A percentile compares a stretch with the other conserved stretches of the same genome.
Evolutionary conservation across 495 filamentous ascomycete genomes (phyloP).

Genomic region (Xylaria telfairii): DNA sequence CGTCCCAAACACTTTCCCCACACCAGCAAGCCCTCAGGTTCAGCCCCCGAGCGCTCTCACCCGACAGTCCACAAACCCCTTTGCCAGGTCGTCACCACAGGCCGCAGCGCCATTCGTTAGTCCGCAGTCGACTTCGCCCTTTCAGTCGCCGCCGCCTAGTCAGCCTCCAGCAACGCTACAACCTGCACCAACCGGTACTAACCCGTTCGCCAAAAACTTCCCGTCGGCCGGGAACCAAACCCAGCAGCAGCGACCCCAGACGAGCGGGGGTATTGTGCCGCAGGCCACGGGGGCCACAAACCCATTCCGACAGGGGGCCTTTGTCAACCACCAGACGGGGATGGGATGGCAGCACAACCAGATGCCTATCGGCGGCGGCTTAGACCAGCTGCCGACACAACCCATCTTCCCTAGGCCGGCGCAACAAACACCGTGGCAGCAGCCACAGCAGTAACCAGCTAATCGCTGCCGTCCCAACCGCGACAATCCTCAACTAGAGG

Average conservation of each 20-base stretch:
- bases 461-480: background rate
- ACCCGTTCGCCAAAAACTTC: constrained; percentile 68
- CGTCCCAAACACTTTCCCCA: constrained; percentile 33
- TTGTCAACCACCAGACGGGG: constrained; percentile 86
- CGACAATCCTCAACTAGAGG: background rate
- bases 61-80: constrained; percentile 84
- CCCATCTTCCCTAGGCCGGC: constrained; percentile 86
- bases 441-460: constrained; percentile 27
- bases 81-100: constrained; percentile 65
- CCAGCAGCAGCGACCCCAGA: constrained; percentile 45
- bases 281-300: constrained; percentile 90
- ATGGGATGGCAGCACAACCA: constrained; percentile 82
- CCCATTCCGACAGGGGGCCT: constrained; percentile 87
- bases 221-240: constrained; percentile 38
- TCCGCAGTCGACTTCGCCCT: constrained; percentile 55
- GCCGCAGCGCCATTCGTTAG: constrained; percentile 52
- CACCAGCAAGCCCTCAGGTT: constrained; percentile 38
- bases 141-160: constrained; percentile 55
- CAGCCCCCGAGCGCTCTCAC: constrained; percentile 49
- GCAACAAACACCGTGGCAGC: constrained; percentile 60
- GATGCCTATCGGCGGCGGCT: constrained; percentile 83
- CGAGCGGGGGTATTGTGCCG: constrained; percentile 55
- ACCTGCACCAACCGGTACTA: constrained; percentile 70
- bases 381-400: constrained; percentile 79
- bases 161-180: constrained; percentile 61